phyloP scores from a whole-genome alignment of 306 rosid species.

The Pterocarpus macrocarpus region DNA sequence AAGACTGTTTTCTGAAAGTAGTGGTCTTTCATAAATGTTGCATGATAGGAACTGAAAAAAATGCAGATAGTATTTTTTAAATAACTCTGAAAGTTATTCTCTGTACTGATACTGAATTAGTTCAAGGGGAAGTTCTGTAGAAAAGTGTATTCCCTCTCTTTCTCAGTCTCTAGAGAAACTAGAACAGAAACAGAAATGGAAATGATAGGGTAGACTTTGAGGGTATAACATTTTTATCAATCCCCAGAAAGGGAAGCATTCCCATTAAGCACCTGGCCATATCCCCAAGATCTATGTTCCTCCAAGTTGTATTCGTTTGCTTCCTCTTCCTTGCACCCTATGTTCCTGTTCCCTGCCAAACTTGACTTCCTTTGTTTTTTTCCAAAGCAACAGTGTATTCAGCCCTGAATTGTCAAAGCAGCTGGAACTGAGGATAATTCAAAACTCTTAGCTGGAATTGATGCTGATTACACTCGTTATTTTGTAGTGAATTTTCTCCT shows the following conservation, averaged over 20 bases:
- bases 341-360: neutral
- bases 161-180: neutral
- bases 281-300: neutral
- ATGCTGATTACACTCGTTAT: neutral
- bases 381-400: neutral
- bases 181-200: neutral
- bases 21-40: slow-evolving; percentile 37
- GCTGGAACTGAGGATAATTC: neutral
- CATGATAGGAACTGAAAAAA: neutral
- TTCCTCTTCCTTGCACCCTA: neutral
- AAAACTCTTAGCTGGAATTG: neutral
- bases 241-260: neutral
- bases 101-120: neutral
- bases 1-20: slow-evolving; percentile 28
- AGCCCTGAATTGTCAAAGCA: neutral
- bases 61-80: too few relatives aligned
- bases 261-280: neutral
- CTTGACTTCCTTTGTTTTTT: neutral
- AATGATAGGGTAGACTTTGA: neutral
- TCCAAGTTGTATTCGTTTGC: neutral
- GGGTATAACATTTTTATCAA: neutral
- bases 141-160: neutral
- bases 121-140: neutral
- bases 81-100: too few relatives aligned
- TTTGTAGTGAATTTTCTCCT: slow-evolving; percentile 20